A percentile compares a stretch with the other conserved stretches of the same genome.
These are phyloP conservation scores for Ustilago xerochloae DNA, from an alignment of 1,284 basidiomycete species.

Conservation along the genomic window DNA sequence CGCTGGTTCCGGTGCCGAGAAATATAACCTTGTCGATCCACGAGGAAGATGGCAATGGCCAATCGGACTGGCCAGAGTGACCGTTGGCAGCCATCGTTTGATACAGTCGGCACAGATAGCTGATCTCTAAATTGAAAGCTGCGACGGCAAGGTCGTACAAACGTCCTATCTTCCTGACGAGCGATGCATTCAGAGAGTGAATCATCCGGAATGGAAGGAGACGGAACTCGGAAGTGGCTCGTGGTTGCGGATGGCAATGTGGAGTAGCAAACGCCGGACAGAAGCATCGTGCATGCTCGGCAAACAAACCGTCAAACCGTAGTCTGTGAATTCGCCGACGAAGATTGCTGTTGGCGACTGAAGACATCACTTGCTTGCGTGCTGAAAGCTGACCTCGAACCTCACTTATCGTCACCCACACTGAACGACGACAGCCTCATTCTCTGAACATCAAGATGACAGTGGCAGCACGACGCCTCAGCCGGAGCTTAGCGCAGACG, in stretches of 20 bases:
- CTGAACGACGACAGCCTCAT: background rate
- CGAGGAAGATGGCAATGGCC: conserved; percentile 25
- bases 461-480: background rate
- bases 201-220: background rate
- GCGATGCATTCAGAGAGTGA: background rate
- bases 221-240: conserved; percentile 6
- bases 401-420: background rate
- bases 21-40: conserved; percentile 60
- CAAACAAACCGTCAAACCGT: background rate
- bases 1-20: conserved; percentile 63
- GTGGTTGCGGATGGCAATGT: background rate
- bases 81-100: conserved; percentile 6
- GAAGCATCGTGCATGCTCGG: background rate
- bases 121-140: no score
- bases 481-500: background rate
- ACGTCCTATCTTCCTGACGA: background rate
- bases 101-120: background rate
- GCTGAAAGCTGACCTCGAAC: background rate
- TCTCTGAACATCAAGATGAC: background rate
- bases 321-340: conserved; percentile 14
- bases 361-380: no score
- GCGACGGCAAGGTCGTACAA: no score
- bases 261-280: conserved; percentile 15
- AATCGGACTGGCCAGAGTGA: background rate
- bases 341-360: no score